Evolutionary conservation across 2,329 filamentous ascomycete species (phyloP).

Genomic region (Diaporthe eres): DNA sequence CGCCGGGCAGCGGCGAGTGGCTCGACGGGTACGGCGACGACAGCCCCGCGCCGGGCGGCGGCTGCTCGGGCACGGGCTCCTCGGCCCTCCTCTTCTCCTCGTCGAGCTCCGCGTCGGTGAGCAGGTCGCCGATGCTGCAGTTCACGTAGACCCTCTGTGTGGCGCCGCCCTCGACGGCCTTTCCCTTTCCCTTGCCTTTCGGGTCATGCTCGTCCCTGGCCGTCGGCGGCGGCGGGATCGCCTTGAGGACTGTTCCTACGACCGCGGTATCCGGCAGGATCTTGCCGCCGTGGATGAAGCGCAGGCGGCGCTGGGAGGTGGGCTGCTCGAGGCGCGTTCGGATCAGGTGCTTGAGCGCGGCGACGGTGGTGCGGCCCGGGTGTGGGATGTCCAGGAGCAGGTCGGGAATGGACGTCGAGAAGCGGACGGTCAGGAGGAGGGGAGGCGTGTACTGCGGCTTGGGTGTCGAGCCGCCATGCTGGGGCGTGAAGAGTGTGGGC

Average conservation of each 20-base stretch:
- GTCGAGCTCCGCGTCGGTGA: constrained; percentile 78
- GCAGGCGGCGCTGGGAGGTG: constrained; percentile 78
- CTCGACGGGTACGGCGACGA: constrained; percentile 34
- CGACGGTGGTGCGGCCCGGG: constrained; percentile 78
- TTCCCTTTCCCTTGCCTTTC: constrained; percentile 82
- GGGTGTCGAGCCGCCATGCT: constrained; percentile 30
- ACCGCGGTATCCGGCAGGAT: constrained; percentile 82
- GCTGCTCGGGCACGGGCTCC: constrained; percentile 56
- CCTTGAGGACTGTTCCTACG: constrained; percentile 76
- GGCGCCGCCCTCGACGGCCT: constrained; percentile 69
- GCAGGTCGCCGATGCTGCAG: constrained; percentile 87
- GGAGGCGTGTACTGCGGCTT: constrained; percentile 50
- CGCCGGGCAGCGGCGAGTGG: constrained; percentile 31
- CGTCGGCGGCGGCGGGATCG: constrained; percentile 68
- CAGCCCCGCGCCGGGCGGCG: constrained; percentile 61
- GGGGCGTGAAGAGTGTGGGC: constrained; percentile 7
- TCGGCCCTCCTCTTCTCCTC: constrained; percentile 70
- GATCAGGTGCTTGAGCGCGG: constrained; percentile 86
- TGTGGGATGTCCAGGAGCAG: constrained; percentile 81
- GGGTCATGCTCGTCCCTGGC: constrained; percentile 45
- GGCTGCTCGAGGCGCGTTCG: constrained; percentile 76
- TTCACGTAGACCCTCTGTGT: constrained; percentile 84
- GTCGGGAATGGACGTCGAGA: constrained; percentile 88
- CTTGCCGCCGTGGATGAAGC: constrained; percentile 91
- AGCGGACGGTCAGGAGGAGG: constrained; percentile 88